Base-by-base conservation (phyloP, 1,284 basidiomycete species). In the Volvariella volvacea region DNA sequence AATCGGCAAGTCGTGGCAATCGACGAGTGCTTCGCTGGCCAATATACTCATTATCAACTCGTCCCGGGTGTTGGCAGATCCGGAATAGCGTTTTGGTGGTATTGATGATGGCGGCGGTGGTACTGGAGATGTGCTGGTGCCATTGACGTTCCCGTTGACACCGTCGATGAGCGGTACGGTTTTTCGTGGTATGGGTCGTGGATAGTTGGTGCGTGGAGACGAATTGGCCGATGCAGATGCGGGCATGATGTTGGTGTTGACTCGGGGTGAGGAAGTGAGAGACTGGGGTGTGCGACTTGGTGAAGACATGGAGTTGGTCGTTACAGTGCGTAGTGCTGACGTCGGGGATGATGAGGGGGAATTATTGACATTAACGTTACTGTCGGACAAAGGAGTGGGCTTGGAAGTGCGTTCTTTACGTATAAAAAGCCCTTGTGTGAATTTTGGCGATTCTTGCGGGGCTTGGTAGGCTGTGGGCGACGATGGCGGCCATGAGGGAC, bases 11-110 rank as follows among this genome's bases (percentile, higher is more conserved):
- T 76, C 76, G 21, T 86, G 76, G 55, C 87, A 88, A 55, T 90
- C 86, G 19, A 90, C 80, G 22, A 89, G 78, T 2, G 91, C 92
- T 65, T 94, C 90, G 48, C 88, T 89, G 22, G 91, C 86, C 44
- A 93, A 68, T 32, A 95, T 71, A 55, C 84, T 84, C 59, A 92
- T 76, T 47, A 92, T 71, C 44, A 93, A 74, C 54, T 91, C 88
- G 55, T 92, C 89, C 32, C 81, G 70, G 10, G 74, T 73, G 46
- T 75, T 78, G 40, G 73, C 58, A 30, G 65, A 52, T 9, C 59
- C 66, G 3, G 72, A 73, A 3, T 63, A 54, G 8, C 69, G 67
- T 51, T 72, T 71, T 62, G 47, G 33, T 38, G 12, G n/a, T n/a
- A n/a, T 48, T 20, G 45, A 31, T 47, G 44, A 45, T 3, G 22